Evolutionary conservation across 768 basidiomycete genomes (phyloP), one percentile per base, ranked within the genome.

Genomic region (Kwoniella heveanensis): DNA sequence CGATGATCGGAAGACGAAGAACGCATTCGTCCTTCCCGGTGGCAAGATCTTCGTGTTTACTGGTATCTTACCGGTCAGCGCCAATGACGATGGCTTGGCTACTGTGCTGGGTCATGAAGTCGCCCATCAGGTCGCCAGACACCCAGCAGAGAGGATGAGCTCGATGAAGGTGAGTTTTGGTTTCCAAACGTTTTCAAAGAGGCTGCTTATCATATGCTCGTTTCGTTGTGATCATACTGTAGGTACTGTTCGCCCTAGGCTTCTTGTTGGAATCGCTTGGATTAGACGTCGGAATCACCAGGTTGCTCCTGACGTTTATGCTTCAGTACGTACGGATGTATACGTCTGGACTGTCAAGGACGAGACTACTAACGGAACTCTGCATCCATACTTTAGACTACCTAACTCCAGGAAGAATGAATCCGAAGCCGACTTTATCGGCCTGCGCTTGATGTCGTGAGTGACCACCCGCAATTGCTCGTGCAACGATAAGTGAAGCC

Each of bases 71-170:
- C 90, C 90, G 0, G 81, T 93, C 6, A 88, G 87, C 50, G 82
- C 81, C 64, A 87, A 91, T 65, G 90, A 92, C 68, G 85, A 89
- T 70, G 91, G 91, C 0, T 81, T 97, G 0, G 90, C 93, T 0
- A 88, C 88, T 19, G 88, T 96, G 1, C 80, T 97, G 2, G 86
- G 90, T 0, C 93, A 96, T 77, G 91, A 92, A 80, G 89, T 91
- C 37, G 90, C 88, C n/a, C 91, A 82, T 74, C 80, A 81, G 54
- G 82, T 83, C 32, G 78, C 79, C 6, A 68, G 82, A 39, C 82
- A 83, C 63, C 75, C 77, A 0, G 81, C 82, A 0, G 82, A 83
- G 60, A 68, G 81, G 15, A 77, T 82, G 76, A 79, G 77, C 7
- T 79, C 71, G 2, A 69, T 79, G 61, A 82, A 76, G 59, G 73